phyloP scores from a whole-genome alignment of 2,329 filamentous ascomycete genomes.

The Ceratocystis eucalypticola region DNA sequence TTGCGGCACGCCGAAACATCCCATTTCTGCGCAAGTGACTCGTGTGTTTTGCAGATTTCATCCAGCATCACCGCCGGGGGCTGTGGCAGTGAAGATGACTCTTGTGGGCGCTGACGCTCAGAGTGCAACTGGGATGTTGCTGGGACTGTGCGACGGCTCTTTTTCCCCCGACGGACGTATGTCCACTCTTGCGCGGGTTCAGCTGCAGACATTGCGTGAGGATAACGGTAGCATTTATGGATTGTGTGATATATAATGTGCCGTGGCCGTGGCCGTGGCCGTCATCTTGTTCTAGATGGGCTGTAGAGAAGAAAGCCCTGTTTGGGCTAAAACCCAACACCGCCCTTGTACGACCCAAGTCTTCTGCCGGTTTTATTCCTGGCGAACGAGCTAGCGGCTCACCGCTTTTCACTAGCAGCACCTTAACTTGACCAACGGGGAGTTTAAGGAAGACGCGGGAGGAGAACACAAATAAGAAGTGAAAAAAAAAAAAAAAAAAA shows the following conservation, averaged over 20 bases:
- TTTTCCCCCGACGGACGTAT: slow-evolving; percentile 3
- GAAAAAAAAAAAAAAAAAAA: not conserved
- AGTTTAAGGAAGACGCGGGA: not conserved
- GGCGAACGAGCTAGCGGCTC: not conserved
- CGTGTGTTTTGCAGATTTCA: slow-evolving; percentile 10
- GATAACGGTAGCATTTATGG: not conserved
- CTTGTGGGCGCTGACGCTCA: not conserved
- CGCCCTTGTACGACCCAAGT: not conserved
- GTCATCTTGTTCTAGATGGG: not conserved
- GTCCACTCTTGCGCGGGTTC: slow-evolving; percentile 11
- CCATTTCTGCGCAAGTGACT: not conserved
- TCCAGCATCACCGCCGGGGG: not conserved
- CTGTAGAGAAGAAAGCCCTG: not conserved
- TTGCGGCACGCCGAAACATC: not conserved
- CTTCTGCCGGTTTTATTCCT: not conserved
- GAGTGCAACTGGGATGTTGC: not conserved
- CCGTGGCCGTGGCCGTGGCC: not conserved
- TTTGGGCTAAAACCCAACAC: not conserved
- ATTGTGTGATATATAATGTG: not conserved
- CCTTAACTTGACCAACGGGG: not conserved
- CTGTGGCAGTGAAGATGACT: not conserved
- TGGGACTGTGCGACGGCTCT: not conserved
- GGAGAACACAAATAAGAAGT: not conserved
- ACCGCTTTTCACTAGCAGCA: not conserved
- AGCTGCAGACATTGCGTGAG: not conserved